Evolutionary conservation across 179 eudicot genomes (phyloP).

Genomic region (Pouteria campechiana): DNA sequence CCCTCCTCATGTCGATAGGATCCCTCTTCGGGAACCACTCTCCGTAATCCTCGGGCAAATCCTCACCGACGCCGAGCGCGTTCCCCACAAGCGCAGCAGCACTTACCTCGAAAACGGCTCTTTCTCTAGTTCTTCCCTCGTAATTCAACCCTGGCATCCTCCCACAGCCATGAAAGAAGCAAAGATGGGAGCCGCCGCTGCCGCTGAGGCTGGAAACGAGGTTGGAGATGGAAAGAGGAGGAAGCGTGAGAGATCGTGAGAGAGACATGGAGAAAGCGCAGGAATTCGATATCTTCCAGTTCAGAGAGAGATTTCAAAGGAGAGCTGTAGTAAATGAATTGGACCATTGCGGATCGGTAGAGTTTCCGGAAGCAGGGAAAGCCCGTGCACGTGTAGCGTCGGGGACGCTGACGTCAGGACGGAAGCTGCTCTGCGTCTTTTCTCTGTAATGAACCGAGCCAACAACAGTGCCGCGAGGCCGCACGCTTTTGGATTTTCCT

Average conservation of each 20-base stretch:
- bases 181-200: neutral
- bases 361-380: too few relatives aligned
- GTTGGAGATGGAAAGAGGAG: conserved; percentile 9
- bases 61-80: conserved; percentile 39
- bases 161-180: too few relatives aligned
- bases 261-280: too few relatives aligned
- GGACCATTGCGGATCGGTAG: too few relatives aligned
- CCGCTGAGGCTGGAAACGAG: neutral
- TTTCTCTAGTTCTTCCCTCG: too few relatives aligned
- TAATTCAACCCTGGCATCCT: too few relatives aligned
- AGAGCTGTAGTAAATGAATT: too few relatives aligned
- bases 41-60: conserved; percentile 54
- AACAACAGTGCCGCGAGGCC: neutral
- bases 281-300: too few relatives aligned
- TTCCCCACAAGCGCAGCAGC: conserved; percentile 6
- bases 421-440: neutral
- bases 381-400: too few relatives aligned
- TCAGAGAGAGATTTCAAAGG: too few relatives aligned
- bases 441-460: conserved; percentile 4
- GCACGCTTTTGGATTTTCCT: neutral
- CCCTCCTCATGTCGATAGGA: conserved; percentile 37
- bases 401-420: too few relatives aligned
- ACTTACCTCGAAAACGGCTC: neutral
- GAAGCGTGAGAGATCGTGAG: conserved; percentile 13
- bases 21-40: conserved; percentile 34